Conservation (phyloP, 352 stramenopile species). For the Globisporangium mamillatum region DNA sequence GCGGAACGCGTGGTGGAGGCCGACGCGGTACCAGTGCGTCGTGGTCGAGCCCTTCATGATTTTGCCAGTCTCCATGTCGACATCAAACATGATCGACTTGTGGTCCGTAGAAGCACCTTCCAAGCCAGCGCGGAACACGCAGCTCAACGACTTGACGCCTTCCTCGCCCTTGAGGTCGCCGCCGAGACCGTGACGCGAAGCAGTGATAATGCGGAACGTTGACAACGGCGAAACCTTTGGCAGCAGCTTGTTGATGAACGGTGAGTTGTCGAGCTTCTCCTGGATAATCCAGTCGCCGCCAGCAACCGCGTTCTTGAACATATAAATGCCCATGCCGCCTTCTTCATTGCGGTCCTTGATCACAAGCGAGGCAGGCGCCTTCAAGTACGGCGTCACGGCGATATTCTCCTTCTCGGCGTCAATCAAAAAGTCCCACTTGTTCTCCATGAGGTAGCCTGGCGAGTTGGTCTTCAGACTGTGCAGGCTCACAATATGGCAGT, state of each 20-base stretch:
- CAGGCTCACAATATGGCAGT: conserved; percentile 93
- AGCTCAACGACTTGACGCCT: conserved; percentile 77
- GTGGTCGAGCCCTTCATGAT: conserved; percentile 96
- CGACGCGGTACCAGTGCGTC: conserved; percentile 95
- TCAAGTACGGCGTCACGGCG: conserved; percentile 93
- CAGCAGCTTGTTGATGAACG: conserved; percentile 90
- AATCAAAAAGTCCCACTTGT: conserved; percentile 98
- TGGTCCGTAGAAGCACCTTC: conserved; percentile 92
- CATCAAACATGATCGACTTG: conserved; percentile 98
- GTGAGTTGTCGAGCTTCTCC: conserved; percentile 93
- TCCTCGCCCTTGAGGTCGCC: conserved; percentile 48
- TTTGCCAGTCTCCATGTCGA: conserved; percentile 92
- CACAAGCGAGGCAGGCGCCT: conserved; percentile 87
- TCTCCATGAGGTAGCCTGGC: conserved; percentile 94
- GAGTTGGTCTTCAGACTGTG: conserved; percentile 93
- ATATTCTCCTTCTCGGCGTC: conserved; percentile 90
- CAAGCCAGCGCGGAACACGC: conserved; percentile 72
- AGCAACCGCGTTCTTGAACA: conserved; percentile 95
- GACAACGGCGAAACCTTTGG: conserved; percentile 93
- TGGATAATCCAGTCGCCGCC: conserved; percentile 97
- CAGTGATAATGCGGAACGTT: conserved; percentile 98
- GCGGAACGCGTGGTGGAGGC: conserved; percentile 64
- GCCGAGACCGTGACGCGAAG: conserved; percentile 73
- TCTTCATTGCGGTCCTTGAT: conserved; percentile 98
- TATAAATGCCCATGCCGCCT: conserved; percentile 96